phyloP scores from a whole-genome alignment of 2,329 filamentous ascomycete genomes.

The Tolypocladium ovalisporum region DNA sequence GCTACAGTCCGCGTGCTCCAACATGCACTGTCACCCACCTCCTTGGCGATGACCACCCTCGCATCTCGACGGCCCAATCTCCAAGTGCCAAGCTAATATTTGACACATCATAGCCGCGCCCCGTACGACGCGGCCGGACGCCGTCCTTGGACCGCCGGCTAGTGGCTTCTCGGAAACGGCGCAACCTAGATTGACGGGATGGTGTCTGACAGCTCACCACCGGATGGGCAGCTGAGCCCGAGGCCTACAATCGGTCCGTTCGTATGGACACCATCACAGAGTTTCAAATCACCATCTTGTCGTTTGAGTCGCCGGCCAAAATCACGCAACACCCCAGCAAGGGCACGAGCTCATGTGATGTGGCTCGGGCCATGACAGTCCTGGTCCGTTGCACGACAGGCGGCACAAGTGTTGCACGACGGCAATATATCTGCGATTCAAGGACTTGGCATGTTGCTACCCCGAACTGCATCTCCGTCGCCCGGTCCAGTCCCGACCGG shows the following conservation, averaged over 20 bases:
- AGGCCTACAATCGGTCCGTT: too few relatives aligned
- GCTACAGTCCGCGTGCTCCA: neutral
- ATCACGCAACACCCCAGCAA: neutral
- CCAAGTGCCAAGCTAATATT: neutral
- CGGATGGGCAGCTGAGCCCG: neutral
- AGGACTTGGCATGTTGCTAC: neutral
- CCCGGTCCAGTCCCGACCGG: neutral
- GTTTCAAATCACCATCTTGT: neutral
- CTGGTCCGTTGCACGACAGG: neutral
- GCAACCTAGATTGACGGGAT: neutral
- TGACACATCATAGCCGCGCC: neutral
- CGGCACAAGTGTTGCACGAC: neutral
- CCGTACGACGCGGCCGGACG: neutral
- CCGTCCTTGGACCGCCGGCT: neutral
- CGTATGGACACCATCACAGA: too few relatives aligned
- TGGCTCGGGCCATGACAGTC: neutral
- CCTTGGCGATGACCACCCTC: neutral
- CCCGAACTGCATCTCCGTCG: neutral
- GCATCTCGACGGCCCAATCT: neutral
- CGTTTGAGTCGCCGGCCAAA: neutral
- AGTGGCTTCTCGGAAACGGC: neutral
- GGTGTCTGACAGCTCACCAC: neutral
- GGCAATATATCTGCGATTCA: neutral
- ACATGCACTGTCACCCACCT: neutral
- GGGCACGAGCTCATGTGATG: neutral